A percentile compares a stretch with the other conserved stretches of the same genome.
phyloP scores from a whole-genome alignment of 495 filamentous ascomycete genomes.

The Evernia prunastri region DNA sequence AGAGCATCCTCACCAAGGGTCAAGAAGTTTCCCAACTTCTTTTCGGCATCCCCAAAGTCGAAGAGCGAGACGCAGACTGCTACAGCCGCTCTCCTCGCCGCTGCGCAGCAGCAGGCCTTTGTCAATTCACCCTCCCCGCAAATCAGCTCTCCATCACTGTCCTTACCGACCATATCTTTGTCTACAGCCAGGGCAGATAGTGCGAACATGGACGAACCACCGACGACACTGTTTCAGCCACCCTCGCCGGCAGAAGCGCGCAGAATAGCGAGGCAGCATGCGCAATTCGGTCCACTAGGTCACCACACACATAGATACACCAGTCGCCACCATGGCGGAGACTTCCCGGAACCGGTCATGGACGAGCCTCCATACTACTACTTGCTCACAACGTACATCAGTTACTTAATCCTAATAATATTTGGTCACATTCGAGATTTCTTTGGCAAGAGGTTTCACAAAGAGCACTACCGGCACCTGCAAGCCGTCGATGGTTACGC shows the following conservation, averaged over 20 bases:
- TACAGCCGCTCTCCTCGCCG: slow-evolving; percentile 54
- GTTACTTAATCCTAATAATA: slow-evolving; percentile 90
- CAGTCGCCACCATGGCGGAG: slow-evolving; percentile 71
- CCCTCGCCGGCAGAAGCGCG: slow-evolving; percentile 80
- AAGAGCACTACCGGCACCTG: slow-evolving; percentile 75
- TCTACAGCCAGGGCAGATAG: slow-evolving; percentile 82
- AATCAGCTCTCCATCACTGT: slow-evolving; percentile 65
- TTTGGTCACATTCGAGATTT: slow-evolving; percentile 95
- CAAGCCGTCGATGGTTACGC: slow-evolving; percentile 83
- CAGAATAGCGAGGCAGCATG: slow-evolving; percentile 67
- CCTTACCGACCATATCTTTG: slow-evolving; percentile 85
- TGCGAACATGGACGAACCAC: slow-evolving; percentile 60
- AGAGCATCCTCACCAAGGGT: slow-evolving; percentile 57
- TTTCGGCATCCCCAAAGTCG: slow-evolving; percentile 52
- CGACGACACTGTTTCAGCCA: slow-evolving; percentile 84
- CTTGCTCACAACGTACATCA: slow-evolving; percentile 93
- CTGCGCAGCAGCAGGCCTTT: slow-evolving; percentile 51
- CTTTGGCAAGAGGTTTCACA: slow-evolving; percentile 90
- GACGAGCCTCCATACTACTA: slow-evolving; percentile 97
- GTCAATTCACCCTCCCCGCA: slow-evolving; percentile 53
- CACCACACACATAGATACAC: slow-evolving; percentile 75
- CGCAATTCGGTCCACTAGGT: slow-evolving; percentile 86
- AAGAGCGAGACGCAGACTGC: slow-evolving; percentile 43
- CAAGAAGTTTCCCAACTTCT: slow-evolving; percentile 55
- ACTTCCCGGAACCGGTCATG: slow-evolving; percentile 74